Conservation (phyloP, 805 yeast genomes). For the Myxozyma neotropica region DNA sequence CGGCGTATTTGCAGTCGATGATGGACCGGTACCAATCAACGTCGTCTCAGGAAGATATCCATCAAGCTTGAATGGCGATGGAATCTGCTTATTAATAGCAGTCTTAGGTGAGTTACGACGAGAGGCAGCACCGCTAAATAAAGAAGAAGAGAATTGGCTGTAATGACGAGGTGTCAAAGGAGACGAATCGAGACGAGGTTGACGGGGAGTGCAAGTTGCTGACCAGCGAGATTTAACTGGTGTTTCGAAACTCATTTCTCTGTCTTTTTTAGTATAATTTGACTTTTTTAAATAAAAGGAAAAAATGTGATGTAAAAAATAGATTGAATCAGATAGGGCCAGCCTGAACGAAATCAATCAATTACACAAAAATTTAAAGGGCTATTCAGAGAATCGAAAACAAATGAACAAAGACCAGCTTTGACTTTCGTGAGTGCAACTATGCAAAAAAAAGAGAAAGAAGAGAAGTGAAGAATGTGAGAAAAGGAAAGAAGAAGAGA, state of each 20-base stretch:
- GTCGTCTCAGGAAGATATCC: constrained; percentile 48
- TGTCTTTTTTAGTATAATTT: neutral
- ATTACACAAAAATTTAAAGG: constrained; percentile 1
- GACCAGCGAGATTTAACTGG: constrained; percentile 34
- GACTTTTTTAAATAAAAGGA: neutral
- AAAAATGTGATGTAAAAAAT: neutral
- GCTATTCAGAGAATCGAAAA: constrained; percentile 17
- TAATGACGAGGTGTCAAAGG: constrained; percentile 26
- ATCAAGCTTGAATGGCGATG: constrained; percentile 53
- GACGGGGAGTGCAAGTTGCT: constrained; percentile 30
- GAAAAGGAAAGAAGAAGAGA: neutral
- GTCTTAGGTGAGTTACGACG: constrained; percentile 25
- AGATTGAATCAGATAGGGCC: constrained; percentile 19
- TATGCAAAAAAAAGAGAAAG: neutral
- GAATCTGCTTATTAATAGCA: constrained; percentile 28
- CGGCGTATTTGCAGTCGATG: constrained; percentile 37
- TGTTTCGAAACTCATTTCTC: constrained; percentile 33
- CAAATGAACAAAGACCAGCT: constrained; percentile 30
- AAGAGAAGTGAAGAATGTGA: constrained; percentile 2
- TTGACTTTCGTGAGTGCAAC: constrained; percentile 10
- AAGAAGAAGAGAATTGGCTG: constrained; percentile 16
- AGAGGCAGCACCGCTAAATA: constrained; percentile 9
- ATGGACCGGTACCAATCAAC: constrained; percentile 43
- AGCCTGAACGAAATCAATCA: constrained; percentile 17
- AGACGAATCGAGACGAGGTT: constrained; percentile 35